A percentile compares a stretch with the other conserved stretches of the same genome.
Evolutionary conservation across 257 asterid species (phyloP).

Genomic region (Solanum sparsipilum): DNA sequence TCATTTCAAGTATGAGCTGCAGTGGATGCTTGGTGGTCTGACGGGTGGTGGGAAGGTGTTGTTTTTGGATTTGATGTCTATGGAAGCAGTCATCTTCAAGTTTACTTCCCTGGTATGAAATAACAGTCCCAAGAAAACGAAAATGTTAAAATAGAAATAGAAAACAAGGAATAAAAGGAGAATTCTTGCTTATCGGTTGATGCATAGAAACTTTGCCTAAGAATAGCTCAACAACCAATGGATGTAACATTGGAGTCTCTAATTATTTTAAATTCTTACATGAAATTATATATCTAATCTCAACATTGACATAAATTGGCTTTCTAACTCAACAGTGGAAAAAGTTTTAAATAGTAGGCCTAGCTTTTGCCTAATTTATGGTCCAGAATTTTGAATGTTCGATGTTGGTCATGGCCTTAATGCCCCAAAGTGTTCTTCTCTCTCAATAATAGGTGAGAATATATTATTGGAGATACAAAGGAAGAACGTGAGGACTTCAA

Average conservation of each 20-base stretch:
- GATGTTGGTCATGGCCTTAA: neutral
- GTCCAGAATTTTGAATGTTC: neutral
- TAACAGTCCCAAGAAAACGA: too few species aligned
- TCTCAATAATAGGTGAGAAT: too few species aligned
- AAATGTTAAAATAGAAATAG: too few species aligned
- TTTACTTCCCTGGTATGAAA: neutral
- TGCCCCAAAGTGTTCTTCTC: too few species aligned
- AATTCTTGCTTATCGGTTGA: too few species aligned
- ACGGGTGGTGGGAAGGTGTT: too few species aligned
- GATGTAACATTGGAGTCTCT: neutral
- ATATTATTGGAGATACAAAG: neutral
- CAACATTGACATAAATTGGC: too few species aligned
- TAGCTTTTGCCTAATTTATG: neutral
- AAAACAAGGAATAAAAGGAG: neutral
- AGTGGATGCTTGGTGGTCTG: neutral
- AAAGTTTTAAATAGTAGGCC: neutral
- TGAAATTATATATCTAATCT: neutral
- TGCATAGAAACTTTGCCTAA: neutral
- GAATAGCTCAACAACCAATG: neutral
- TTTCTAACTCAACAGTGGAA: neutral
- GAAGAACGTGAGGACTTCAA: neutral
- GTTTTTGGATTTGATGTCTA: neutral
- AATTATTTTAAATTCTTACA: too few species aligned
- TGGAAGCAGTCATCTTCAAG: neutral
- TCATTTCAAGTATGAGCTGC: neutral